Evolutionary conservation across 768 basidiomycete genomes (phyloP), one percentile per base, ranked within the genome.

Genomic region (Tulasnella calospora): DNA sequence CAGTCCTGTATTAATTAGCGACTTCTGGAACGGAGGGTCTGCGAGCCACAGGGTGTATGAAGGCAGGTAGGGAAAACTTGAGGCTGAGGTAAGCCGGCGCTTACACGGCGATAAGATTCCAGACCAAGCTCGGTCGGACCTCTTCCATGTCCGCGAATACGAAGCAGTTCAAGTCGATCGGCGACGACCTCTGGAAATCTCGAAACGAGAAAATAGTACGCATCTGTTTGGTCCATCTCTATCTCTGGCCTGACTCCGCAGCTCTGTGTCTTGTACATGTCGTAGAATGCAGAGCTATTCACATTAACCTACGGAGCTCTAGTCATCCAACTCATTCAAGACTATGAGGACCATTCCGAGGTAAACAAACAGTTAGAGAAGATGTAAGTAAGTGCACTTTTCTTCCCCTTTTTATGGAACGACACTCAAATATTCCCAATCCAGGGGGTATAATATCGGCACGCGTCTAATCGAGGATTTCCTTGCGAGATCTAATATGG

Each of bases 361-460:
- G 94, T 95, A 80, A 95, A 95, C 85, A 96, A 94, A 84, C 96
- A 99, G 84, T 91, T 99, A 3, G 97, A 99, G 82, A 97, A 96
- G 86, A 88, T 88, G 87, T 86, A 35, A 79, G 84, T 79, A 0
- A 47, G n/a, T 69, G 55, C 12, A 30, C 44, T 30, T 51, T 38
- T 72, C 23, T 76, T 23, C 80, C 40, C 8, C 61, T 27, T 21
- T 51, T 76, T 27, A 36, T 6, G 27, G 40, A 30, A 51, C 73
- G n/a, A 51, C 73, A 27, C 23, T 35, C 21, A 38, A 27, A 67
- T 30, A 23, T 55, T 19, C 69, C 2, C 47, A 51, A 41, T 38
- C 2, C 71, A 99, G 98, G 97, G 98, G 98, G 4, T 98, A 98
- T 85, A 98, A 96, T 83, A 99, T 99, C 79, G 98, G 98, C 36